phyloP scores from a whole-genome alignment of 2,329 filamentous ascomycete genomes.

The Pseudocercospora fijiensis region DNA sequence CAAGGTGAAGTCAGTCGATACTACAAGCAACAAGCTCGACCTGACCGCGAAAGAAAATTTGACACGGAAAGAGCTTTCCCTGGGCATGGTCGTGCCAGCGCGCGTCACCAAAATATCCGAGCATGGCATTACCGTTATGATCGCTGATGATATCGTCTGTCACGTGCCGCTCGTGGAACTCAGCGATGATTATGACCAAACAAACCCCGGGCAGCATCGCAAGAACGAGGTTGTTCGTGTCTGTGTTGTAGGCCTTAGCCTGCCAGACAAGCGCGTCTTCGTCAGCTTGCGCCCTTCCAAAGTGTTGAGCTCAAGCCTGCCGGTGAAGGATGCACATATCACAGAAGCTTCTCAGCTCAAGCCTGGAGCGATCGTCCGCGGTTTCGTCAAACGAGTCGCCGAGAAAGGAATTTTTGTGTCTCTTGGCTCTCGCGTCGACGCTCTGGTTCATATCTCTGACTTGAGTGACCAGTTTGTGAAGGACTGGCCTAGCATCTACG shows the following conservation, averaged over 20 bases:
- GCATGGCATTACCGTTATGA: constrained; percentile 77
- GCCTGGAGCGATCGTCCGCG: constrained; percentile 76
- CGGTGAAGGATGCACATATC: constrained; percentile 79
- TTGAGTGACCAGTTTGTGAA: constrained; percentile 89
- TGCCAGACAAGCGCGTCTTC: constrained; percentile 77
- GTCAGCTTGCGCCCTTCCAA: constrained; percentile 84
- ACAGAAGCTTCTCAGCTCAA: constrained; percentile 67
- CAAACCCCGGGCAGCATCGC: constrained; percentile 69
- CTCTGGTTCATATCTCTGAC: constrained; percentile 80
- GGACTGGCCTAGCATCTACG: constrained; percentile 89
- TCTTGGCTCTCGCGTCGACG: constrained; percentile 77
- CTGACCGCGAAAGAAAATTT: constrained; percentile 50
- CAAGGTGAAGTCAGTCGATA: constrained; percentile 72
- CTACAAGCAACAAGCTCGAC: constrained; percentile 72
- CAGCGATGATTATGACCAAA: constrained; percentile 79
- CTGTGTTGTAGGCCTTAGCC: constrained; percentile 78
- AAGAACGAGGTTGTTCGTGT: constrained; percentile 87
- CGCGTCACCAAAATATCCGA: constrained; percentile 84
- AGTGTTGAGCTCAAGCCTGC: constrained; percentile 79
- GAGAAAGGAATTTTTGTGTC: constrained; percentile 87
- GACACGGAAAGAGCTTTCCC: constrained; percentile 66
- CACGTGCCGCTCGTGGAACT: constrained; percentile 81
- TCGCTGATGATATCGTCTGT: constrained; percentile 76
- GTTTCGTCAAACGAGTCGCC: constrained; percentile 86
- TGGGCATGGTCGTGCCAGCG: constrained; percentile 78